Conservation (phyloP, 345 rosid species). For the Odontarrhena argentea region DNA sequence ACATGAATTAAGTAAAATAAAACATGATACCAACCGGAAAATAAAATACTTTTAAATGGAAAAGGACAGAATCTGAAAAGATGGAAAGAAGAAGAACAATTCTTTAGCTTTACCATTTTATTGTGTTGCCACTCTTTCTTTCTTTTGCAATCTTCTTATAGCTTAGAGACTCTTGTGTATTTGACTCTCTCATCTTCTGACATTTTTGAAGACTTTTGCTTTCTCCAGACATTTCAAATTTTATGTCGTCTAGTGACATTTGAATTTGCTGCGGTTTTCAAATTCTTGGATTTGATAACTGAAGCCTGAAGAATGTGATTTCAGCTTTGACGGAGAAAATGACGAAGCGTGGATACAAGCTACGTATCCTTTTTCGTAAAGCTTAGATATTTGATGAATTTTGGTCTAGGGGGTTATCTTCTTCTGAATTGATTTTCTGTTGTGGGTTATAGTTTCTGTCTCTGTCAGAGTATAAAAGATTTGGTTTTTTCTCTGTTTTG, state of each 20-base stretch:
- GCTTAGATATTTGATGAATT: background rate
- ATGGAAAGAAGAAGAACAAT: constrained; percentile 9
- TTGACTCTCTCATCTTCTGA: constrained; percentile 4
- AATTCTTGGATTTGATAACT: background rate
- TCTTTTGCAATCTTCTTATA: constrained; percentile 16
- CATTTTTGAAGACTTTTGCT: constrained; percentile 11
- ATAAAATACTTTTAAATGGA: constrained; percentile 5
- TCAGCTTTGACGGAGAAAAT: constrained; percentile 40
- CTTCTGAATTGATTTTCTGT: constrained; percentile 1
- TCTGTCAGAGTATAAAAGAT: constrained; percentile 1
- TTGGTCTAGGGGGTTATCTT: background rate
- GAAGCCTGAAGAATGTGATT: constrained; percentile 14
- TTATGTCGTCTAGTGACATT: constrained; percentile 35
- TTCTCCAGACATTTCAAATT: constrained; percentile 17
- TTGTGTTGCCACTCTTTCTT: constrained; percentile 25
- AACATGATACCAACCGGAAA: constrained; percentile 8
- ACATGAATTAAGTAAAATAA: constrained; percentile 1
- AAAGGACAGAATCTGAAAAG: constrained; percentile 37
- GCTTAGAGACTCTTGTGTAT: background rate
- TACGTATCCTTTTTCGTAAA: constrained; percentile 74
- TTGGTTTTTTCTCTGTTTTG: constrained; percentile 11
- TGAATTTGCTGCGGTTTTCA: background rate
- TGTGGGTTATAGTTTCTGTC: background rate
- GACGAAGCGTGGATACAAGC: constrained; percentile 96
- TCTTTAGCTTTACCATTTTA: constrained; percentile 25